Base-by-base conservation (phyloP, 2,329 filamentous ascomycete species). In the Lojkania enalia region DNA sequence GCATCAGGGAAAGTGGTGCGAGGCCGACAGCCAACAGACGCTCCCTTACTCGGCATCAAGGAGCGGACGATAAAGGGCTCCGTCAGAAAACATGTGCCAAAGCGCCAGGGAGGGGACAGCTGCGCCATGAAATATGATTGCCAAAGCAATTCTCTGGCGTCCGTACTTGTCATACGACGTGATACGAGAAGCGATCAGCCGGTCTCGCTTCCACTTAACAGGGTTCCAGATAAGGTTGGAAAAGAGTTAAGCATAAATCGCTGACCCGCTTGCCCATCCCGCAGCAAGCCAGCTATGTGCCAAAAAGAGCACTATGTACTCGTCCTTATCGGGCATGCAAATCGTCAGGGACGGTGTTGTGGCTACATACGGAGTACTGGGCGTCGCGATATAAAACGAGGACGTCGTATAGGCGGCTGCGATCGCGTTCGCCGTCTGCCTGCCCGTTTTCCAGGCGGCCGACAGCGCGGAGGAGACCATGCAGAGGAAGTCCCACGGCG, bases 161-260 rank as follows among this genome's bases (percentile, higher is more conserved):
- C 37, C 44, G 39, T 16, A 25, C 45, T 29, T 33, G 41, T 44
- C 43, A 46, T 54, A 46, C 51, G 48, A 54, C 47, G 35, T 44
- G 38, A 46, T 35, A 41, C 33, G 47, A 35, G 43, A 40, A 27
- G 15, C 15, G 46, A 54, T 58, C 59, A 55, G 46, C 55, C 51
- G 48, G 52, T 29, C 45, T 61, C 60, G 57, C 50, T 62, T 58
- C 57, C 55, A 46, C 46, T 48, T 58, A 44, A 42, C 53, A 59
- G 47, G 56, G 47, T 54, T 52, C 49, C 51, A 64, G 61, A 65
- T 67, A 66, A 67, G 61, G 61, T 64, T 67, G 57, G 46, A 57
- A 52, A 21, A 57, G 59, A 59, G 54, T 66, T 67, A 67, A 67
- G 63, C 63, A 64, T 67, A 67, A 57, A 64, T 57, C 57, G 50